Base-by-base conservation (phyloP, 2,329 filamentous ascomycete species). In the Penicillium sp. region DNA sequence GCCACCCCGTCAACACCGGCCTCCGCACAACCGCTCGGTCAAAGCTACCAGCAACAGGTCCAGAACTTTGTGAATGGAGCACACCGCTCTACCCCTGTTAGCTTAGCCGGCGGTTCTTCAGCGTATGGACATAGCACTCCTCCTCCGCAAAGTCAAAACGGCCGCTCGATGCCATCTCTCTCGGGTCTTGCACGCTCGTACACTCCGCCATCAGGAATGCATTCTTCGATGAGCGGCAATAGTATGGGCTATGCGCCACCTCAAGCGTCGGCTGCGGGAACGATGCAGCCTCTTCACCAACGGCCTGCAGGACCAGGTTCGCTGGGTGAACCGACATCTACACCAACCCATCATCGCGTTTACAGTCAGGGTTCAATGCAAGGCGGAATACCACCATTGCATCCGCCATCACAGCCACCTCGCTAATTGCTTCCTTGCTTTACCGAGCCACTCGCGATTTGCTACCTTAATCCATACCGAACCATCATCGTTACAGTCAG, bases 401-500 rank as follows among this genome's bases (percentile, higher is more conserved):
- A 67, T 21, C 69, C 66, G 9, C 63, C 67, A 31, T 68, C 69
- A 22, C 65, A 67, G 9, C 64, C 57, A 10, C 65, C 68, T 59
- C 70, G 69, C 35, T 65, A 63, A 41, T 11, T 41, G 3, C 13
- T 13, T 10, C 3, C 19, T 14, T 41, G 13, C 19, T 11, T 16
- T 19, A 14, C 31, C 31, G n/a, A 41, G 33, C 27, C 48, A 49
- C 46, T 52, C 52, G 14, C 39, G 8, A 13, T 14, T 58, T 47
- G 48, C 49, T 27, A 14, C 16, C 14, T 21, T 6, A 11, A 26
- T 41, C 21, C n/a, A n/a, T 11, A 10, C 60, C 68, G 6, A 63
- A 62, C 13, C 73, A 75, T 58, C 71, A 75, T 53, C 70, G 73
- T 21, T 75, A 74, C 61, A 75, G 73, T 44, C 72, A 75, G 54